Conservation (phyloP, 331 rosid genomes). For the Quercus lobata region DNA sequence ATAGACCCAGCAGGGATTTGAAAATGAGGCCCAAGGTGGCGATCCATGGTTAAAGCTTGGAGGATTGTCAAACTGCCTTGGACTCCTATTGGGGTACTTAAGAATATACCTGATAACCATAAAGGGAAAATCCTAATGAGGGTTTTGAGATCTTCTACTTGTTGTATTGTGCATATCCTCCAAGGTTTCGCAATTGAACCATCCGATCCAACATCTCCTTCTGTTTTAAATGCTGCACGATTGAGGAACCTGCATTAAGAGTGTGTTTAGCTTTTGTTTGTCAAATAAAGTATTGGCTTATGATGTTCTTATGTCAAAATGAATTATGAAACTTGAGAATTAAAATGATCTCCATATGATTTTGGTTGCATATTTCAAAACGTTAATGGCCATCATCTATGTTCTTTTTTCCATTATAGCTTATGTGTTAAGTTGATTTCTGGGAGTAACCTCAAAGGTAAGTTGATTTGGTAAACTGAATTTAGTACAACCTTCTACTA, state of each 20-base stretch:
- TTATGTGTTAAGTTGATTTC: no score
- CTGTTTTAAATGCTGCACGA: conserved; percentile 37
- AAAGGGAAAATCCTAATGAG: conserved; percentile 42
- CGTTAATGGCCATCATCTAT: no score
- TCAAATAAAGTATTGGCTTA: no score
- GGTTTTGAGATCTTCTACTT: conserved; percentile 60
- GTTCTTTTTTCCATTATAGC: no score
- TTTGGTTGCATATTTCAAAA: no score
- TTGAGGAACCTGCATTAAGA: conserved; percentile 42
- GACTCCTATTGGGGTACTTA: conserved; percentile 40
- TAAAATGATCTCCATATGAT: no score
- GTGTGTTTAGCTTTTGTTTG: no score
- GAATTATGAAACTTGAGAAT: no score
- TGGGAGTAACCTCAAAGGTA: no score
- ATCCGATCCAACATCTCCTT: conserved; percentile 41
- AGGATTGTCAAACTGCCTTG: conserved; percentile 46
- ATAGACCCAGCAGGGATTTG: conserved; percentile 52
- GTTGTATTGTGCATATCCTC: conserved; percentile 50
- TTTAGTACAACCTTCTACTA: no score
- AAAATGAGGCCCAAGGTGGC: conserved; percentile 47
- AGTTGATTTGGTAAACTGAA: no score
- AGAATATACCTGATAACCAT: conserved; percentile 45
- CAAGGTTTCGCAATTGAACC: conserved; percentile 48
- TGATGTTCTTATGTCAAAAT: no score
- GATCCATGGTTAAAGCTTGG: conserved; percentile 62